Evolutionary conservation across 768 basidiomycete species (phyloP).

Genomic region (Clitopilus passeckerianus): DNA sequence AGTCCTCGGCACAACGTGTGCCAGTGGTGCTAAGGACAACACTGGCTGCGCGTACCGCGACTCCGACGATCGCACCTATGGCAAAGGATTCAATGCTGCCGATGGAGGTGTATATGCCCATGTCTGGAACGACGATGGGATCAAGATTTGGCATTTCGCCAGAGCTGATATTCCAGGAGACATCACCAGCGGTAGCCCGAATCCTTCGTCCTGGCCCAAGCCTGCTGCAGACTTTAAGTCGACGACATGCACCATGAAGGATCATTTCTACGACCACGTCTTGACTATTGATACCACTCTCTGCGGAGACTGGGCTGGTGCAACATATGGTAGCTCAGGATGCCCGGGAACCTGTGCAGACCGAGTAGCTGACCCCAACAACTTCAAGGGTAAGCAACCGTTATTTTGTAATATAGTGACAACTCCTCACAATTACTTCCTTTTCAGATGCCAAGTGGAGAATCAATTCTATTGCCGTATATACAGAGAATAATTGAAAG

Average conservation of each 20-base stretch:
- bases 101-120: conserved; percentile 52
- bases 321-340: conserved; percentile 24
- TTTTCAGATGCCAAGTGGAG: conserved; percentile 48
- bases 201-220: conserved; percentile 43
- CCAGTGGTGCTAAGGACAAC: conserved; percentile 31
- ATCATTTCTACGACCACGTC: conserved; percentile 46
- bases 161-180: conserved; percentile 44
- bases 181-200: conserved; percentile 36
- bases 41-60: conserved; percentile 48
- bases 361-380: conserved; percentile 50
- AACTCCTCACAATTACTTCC: background rate
- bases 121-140: conserved; percentile 43
- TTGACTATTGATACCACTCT: conserved; percentile 42
- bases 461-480: conserved; percentile 32
- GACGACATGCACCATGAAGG: conserved; percentile 36
- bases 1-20: conserved; percentile 28
- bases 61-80: conserved; percentile 30
- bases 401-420: conserved; percentile 1
- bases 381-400: conserved; percentile 34
- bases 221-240: conserved; percentile 49
- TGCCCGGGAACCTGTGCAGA: conserved; percentile 41
- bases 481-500: background rate
- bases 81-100: conserved; percentile 35
- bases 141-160: conserved; percentile 52
- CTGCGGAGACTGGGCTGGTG: conserved; percentile 45